Conservation (phyloP, 306 rosid species). For the Quillaja saponaria region DNA sequence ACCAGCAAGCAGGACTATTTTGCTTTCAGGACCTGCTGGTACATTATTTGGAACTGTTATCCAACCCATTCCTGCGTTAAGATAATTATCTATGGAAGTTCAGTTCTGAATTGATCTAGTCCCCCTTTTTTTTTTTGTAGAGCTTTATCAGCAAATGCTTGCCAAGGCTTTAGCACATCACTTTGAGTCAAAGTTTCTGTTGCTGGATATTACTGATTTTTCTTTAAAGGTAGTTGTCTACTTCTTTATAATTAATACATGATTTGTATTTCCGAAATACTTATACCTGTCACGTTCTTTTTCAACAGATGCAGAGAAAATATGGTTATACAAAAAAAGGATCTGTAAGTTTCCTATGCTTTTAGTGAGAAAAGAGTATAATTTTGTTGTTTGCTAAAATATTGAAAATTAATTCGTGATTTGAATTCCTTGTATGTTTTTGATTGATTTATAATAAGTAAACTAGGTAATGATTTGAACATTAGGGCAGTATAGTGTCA, state of each 20-base stretch:
- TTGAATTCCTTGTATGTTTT: not conserved
- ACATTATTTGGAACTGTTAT: constrained; percentile 18
- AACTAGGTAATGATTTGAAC: constrained; percentile 2
- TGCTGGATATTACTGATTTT: constrained; percentile 71
- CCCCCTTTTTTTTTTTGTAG: constrained; percentile 41
- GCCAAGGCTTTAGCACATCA: constrained; percentile 79
- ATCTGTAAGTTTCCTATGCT: constrained; percentile 51
- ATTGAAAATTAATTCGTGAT: too few species aligned
- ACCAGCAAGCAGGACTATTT: constrained; percentile 80
- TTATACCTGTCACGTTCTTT: constrained; percentile 32
- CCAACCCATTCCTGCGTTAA: not conserved
- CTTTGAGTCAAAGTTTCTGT: constrained; percentile 73
- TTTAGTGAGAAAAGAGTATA: not conserved
- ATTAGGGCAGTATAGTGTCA: not conserved
- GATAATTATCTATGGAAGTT: not conserved
- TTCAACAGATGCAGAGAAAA: constrained; percentile 76
- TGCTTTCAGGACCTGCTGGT: constrained; percentile 94
- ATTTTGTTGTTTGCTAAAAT: not conserved
- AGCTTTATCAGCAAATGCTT: constrained; percentile 82
- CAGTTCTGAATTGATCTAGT: constrained; percentile 4
- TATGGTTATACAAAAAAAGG: constrained; percentile 70
- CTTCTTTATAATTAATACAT: constrained; percentile 20
- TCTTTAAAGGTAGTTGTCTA: constrained; percentile 66
- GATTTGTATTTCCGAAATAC: constrained; percentile 12
- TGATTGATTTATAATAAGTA: not conserved